These are phyloP conservation scores for Massarina eburnea DNA, from an alignment of 2,329 filamentous ascomycete genomes.

Conservation along the genomic window DNA sequence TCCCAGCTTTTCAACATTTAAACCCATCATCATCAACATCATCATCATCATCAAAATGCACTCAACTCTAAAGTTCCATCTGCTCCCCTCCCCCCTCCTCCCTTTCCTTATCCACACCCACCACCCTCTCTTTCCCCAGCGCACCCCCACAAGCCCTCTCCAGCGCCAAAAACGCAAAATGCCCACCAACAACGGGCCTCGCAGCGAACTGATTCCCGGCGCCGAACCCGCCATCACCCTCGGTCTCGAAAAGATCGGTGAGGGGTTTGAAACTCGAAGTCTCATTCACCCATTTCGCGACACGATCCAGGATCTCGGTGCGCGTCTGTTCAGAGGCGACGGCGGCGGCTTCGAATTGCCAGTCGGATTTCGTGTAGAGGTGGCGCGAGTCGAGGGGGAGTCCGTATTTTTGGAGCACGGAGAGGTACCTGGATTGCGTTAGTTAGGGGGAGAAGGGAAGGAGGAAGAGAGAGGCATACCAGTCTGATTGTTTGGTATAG, in stretches of 20 bases:
- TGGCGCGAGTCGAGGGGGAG: conserved; percentile 80
- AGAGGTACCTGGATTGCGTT: conserved; percentile 56
- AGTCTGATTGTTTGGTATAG: conserved; percentile 77
- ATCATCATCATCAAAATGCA: no score
- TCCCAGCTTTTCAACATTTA: no score
- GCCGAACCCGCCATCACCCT: conserved; percentile 74
- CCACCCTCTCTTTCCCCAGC: conserved; percentile 2
- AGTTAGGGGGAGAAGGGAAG: neutral
- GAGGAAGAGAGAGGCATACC: conserved; percentile 43
- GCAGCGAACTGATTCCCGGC: conserved; percentile 74
- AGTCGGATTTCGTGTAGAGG: conserved; percentile 85
- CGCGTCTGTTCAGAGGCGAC: conserved; percentile 70
- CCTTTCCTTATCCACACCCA: conserved; percentile 10
- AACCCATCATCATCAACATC: no score
- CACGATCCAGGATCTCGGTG: conserved; percentile 69
- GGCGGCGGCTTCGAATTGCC: conserved; percentile 86
- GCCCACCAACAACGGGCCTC: conserved; percentile 78
- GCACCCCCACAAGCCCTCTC: conserved; percentile 73
- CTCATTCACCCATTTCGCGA: conserved; percentile 82
- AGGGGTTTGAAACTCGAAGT: conserved; percentile 74
- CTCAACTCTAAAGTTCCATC: neutral
- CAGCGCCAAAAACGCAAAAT: conserved; percentile 83
- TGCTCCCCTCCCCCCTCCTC: neutral
- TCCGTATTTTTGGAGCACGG: conserved; percentile 78
- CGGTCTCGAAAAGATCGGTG: conserved; percentile 81